Evolutionary conservation across 192 early-diverging fungal genomes (phyloP), one percentile per base, ranked within the genome.

Genomic region (Linnemannia hyalina): DNA sequence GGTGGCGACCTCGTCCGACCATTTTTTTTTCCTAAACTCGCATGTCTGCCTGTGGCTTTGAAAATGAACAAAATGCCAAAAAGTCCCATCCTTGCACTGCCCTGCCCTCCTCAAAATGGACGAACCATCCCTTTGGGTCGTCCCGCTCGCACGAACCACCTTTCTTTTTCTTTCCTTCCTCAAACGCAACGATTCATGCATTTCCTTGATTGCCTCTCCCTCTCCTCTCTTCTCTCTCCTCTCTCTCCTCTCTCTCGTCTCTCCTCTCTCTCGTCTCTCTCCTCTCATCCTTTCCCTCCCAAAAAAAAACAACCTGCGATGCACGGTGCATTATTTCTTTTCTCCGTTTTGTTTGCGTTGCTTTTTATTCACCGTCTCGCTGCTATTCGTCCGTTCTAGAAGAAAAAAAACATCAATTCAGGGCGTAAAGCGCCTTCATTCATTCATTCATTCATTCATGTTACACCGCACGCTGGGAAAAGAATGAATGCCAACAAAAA

Each of bases 131-230:
- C 38, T 40, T 60, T 60, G 6, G 23, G 22, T n/a, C 22, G 0
- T 32, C n/a, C 55, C 55, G n/a, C 60, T 32, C 60, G 60, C 60
- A 65, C 60, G 60, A 65, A 65, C 60, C 60, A 65, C 60, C 60
- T 65, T 11, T 60, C 23, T 5, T 10, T 60, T 65, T 1, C 60
- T 15, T 29, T 29, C 60, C 60, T 29, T 4, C 55, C 22, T 23
- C 60, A 15, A 32, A 11, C 1, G 60, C 49, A 65, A 32, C 6
- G 13, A 65, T 65, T 65, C 60, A 65, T 65, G 60, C 60, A 65
- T 29, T n/a, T 13, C 60, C 32, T 65, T 65, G 60, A 65, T 65
- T 32, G 60, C 60, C 29, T 65, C 60, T 26, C 23, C 9, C 6
- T 8, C 6, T 23, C n/a, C n/a, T 8, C 55, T 7, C 55, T 60